Evolutionary conservation across 345 rosid species (phyloP), one percentile per base, ranked within the genome.

Genomic region (Populus pruinosa): DNA sequence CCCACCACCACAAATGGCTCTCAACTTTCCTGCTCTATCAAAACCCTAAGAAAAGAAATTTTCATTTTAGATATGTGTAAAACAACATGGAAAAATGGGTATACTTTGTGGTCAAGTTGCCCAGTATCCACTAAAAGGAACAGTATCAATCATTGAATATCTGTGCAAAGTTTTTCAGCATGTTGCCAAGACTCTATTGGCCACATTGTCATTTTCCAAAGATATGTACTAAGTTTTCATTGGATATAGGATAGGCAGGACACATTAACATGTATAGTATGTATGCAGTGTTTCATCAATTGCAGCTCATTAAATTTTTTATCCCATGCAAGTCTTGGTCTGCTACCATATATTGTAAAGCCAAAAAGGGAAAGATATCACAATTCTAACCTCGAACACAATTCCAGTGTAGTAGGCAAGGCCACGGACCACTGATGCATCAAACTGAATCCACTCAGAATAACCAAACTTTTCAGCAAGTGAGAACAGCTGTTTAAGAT

Each of bases 1-100:
- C 66, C 99, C 98, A 41, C 99, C 96, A 25, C 99, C 98, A 71
- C 99, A 92, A 76, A 95, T 92, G 77, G 99, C 98, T 87, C 98
- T 85, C 81, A 93, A 77, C 86, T 92, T 92, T 72, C 97, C 92
- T 70, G 87, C 88, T 47, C 93, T 89, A 82, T 93, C 98, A 68
- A 95, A 95, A 69, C 97, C 97, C 97, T 94, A 65, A 41, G 27
- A 81, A 73, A 79, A 56, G 43, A 78, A 67, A 44, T 43, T 20
- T 68, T 61, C 79, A 20, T 76, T 74, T 41, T 23, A 55, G 73
- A 75, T 43, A 53, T 77, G 33, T 35, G 23, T 63, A 38, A 7
- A 39, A 66, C 29, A 63, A 63, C 18, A 27, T 12, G 31, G 35
- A 16, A 3, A 39, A n/a, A 31, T 13, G 14, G 20, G 33, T 17